phyloP scores from a whole-genome alignment of 352 stramenopile species.

The Phytophthora macrochlamydospora region DNA sequence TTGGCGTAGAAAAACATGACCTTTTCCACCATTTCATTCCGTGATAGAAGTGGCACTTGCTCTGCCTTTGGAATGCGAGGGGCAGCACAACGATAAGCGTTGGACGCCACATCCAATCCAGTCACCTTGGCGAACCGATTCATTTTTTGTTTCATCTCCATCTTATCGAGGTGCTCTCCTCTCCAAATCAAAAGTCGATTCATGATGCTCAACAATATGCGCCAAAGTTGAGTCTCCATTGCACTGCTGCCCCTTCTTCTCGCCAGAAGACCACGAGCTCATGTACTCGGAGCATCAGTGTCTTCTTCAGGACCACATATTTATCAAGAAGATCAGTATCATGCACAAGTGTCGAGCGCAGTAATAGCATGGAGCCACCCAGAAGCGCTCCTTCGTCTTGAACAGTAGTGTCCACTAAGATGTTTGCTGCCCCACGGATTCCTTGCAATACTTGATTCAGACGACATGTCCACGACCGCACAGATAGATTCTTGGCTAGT shows the following conservation, averaged over 20 bases:
- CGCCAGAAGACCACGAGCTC: conserved; percentile 59
- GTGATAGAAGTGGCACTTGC: conserved; percentile 46
- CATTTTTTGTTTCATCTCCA: conserved; percentile 52
- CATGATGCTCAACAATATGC: conserved; percentile 48
- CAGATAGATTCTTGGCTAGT: conserved; percentile 30
- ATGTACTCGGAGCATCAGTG: conserved; percentile 46
- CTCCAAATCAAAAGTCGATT: conserved; percentile 61
- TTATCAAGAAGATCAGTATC: conserved; percentile 40
- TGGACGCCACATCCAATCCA: conserved; percentile 55
- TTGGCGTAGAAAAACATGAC: conserved; percentile 66
- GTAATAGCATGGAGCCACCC: conserved; percentile 44
- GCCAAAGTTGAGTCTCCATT: conserved; percentile 65
- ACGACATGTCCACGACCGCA: conserved; percentile 52
- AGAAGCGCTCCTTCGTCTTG: conserved; percentile 33
- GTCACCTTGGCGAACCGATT: conserved; percentile 60
- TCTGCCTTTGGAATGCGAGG: conserved; percentile 18
- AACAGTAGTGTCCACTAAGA: conserved; percentile 53
- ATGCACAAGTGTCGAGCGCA: conserved; percentile 35
- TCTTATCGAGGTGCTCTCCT: conserved; percentile 48
- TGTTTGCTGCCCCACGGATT: conserved; percentile 51
- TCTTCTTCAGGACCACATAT: conserved; percentile 47
- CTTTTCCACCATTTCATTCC: conserved; percentile 75
- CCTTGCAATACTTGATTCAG: conserved; percentile 52
- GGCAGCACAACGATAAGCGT: conserved; percentile 37
- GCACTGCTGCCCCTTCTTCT: conserved; percentile 41